Conservation (phyloP, 176 grass and related monocot species). For the Calamus simplicifolius region DNA sequence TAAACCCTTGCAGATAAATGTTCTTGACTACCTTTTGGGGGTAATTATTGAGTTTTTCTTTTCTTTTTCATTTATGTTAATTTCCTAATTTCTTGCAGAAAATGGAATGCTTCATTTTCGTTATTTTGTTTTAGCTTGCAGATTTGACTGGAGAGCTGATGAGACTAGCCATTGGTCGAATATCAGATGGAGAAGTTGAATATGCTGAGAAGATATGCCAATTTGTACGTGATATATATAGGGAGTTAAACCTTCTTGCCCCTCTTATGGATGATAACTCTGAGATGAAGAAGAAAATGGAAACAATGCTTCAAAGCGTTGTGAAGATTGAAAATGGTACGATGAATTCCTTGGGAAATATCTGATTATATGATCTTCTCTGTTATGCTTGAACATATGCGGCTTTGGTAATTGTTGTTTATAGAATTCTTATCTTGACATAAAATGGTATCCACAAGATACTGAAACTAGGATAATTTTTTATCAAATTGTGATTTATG, state of each 20-base stretch:
- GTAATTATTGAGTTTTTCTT: conserved; percentile 29
- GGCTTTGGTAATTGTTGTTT: no score
- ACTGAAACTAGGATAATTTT: no score
- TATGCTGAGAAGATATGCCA: conserved; percentile 84
- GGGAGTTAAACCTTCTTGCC: conserved; percentile 75
- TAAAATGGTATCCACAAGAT: no score
- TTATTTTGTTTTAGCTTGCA: conserved; percentile 54
- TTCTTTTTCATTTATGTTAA: not conserved
- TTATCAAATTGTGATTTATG: no score
- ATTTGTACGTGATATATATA: conserved; percentile 90
- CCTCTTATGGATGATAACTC: conserved; percentile 87
- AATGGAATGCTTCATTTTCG: no score
- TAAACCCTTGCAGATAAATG: conserved; percentile 90
- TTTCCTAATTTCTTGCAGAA: not conserved
- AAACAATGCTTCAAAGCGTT: conserved; percentile 85
- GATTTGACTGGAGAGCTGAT: conserved; percentile 97
- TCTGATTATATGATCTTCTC: not conserved
- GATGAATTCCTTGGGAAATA: conserved; percentile 3
- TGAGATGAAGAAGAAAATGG: conserved; percentile 99
- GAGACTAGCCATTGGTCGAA: conserved; percentile 93
- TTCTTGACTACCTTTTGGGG: conserved; percentile 90
- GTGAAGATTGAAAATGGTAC: conserved; percentile 99
- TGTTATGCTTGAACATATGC: not conserved
- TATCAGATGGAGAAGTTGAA: conserved; percentile 96
- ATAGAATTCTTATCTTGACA: no score